Evolutionary conservation across 768 basidiomycete species (phyloP), one percentile per base, ranked within the genome.

Genomic region (Phylloporus sp.): DNA sequence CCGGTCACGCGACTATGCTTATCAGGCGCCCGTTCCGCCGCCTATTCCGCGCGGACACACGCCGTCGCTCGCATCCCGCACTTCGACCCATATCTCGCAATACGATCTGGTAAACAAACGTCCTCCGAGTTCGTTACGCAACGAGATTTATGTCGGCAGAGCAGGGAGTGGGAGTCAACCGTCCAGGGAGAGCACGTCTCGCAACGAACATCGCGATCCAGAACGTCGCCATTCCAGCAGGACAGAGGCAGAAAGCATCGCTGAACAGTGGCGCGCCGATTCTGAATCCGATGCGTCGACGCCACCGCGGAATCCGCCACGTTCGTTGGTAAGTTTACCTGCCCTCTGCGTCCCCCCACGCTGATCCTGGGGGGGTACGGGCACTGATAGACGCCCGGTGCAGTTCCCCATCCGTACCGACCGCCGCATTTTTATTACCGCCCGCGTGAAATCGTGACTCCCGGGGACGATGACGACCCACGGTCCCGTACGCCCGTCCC

Each of bases 181-280:
- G 23, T 54, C 61, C 3, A 54, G 55, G 32, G 42, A 40, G 10
- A 56, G 56, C 2, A 23, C 34, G 8, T 54, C 58, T 6, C 56
- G 56, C 13, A 54, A 52, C 13, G 59, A 56, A n/a, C 14, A 50
- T 32, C 38, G 50, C 18, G 54, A 54, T 9, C 44, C 42, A 4
- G 57, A 55, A n/a, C 46, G 41, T 27, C 53, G 44, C 8, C n/a
- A 32, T 38, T 56, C 57, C 14, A 39, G 44, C 23, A 54, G 53
- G 49, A 65, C 59, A 5, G 61, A 65, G 27, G 56, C 53, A 15
- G 65, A 66, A 49, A 29, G 24, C 26, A 57, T 62, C 6, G 44
- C 50, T 6, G 66, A 66, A 28, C 58, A 66, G 35, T 68, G 65
- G 65, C 60, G 64, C 7, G 56, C 49, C 2, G 66, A 67, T 46